phyloP scores from a whole-genome alignment of 1,284 basidiomycete species.

The Testicularia cyperi region DNA sequence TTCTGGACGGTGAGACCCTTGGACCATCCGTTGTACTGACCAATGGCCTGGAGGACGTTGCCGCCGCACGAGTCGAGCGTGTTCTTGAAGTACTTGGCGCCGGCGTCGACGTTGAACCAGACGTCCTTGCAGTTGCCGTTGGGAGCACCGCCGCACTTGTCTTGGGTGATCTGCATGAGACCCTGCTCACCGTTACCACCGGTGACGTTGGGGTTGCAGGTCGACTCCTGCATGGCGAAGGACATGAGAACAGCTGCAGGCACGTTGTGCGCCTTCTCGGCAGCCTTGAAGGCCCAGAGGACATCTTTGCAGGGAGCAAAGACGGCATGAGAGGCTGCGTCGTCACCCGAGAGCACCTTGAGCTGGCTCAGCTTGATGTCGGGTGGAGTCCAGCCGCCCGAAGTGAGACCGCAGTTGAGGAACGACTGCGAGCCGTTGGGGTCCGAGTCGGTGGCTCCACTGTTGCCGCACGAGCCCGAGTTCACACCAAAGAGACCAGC shows the following conservation, averaged over 20 bases:
- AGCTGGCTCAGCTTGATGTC: constrained; percentile 33
- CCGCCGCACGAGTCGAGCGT: constrained; percentile 27
- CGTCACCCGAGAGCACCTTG: constrained; percentile 25
- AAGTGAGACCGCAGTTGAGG: constrained; percentile 48
- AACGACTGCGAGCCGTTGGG: constrained; percentile 47
- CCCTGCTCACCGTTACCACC: constrained; percentile 50
- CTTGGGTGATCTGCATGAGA: constrained; percentile 52
- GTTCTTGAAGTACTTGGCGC: constrained; percentile 47
- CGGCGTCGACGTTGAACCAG: constrained; percentile 37
- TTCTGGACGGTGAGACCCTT: constrained; percentile 28
- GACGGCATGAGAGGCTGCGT: constrained; percentile 28
- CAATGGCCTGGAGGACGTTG: constrained; percentile 33
- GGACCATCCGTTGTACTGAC: constrained; percentile 50
- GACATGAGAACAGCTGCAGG: constrained; percentile 47
- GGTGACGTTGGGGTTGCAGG: constrained; percentile 40
- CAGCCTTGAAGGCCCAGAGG: constrained; percentile 38
- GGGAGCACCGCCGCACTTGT: constrained; percentile 47
- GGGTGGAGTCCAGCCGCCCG: constrained; percentile 42
- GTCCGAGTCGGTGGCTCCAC: constrained; percentile 19
- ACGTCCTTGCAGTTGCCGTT: constrained; percentile 40
- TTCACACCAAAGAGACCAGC: constrained; percentile 29
- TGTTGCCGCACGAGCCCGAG: constrained; percentile 15
- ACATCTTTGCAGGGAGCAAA: constrained; percentile 40
- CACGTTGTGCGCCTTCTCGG: constrained; percentile 21
- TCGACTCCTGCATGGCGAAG: constrained; percentile 51